A percentile compares a stretch with the other conserved stretches of the same genome.
Evolutionary conservation across 805 yeast genomes (phyloP).

Genomic region (Candida ponderosae): DNA sequence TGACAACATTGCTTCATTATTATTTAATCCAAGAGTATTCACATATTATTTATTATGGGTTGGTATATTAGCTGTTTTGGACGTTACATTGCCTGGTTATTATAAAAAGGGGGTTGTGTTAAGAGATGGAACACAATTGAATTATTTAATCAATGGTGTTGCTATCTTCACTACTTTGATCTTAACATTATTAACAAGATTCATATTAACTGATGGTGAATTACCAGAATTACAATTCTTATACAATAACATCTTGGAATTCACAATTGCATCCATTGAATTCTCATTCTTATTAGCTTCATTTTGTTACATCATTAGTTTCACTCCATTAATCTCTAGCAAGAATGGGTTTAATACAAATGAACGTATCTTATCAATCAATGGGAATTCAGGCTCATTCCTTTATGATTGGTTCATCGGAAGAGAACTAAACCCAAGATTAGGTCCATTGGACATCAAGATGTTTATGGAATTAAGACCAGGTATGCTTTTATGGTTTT

Average conservation of each 20-base stretch:
- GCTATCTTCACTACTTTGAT: slow-evolving; percentile 37
- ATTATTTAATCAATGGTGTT: slow-evolving; percentile 78
- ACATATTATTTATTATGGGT: slow-evolving; percentile 69
- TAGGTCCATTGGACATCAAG: slow-evolving; percentile 82
- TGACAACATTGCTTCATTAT: slow-evolving; percentile 21
- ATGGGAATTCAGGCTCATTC: slow-evolving; percentile 74
- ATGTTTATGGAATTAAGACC: slow-evolving; percentile 92
- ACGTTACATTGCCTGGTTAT: slow-evolving; percentile 59
- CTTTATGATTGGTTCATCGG: slow-evolving; percentile 96
- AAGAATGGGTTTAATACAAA: slow-evolving; percentile 44
- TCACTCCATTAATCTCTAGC: slow-evolving; percentile 39
- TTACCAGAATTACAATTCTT: slow-evolving; percentile 78
- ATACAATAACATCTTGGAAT: slow-evolving; percentile 57
- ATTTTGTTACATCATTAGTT: slow-evolving; percentile 62
- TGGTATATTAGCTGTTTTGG: slow-evolving; percentile 52
- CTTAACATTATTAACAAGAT: slow-evolving; percentile 42
- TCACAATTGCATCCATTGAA: slow-evolving; percentile 54
- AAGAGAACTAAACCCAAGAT: slow-evolving; percentile 87
- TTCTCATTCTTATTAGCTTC: slow-evolving; percentile 59
- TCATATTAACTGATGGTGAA: slow-evolving; percentile 38
- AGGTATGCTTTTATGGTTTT: slow-evolving; percentile 81
- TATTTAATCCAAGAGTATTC: slow-evolving; percentile 48
- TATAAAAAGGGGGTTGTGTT: slow-evolving; percentile 55
- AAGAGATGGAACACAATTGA: slow-evolving; percentile 66
- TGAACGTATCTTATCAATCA: slow-evolving; percentile 71